phyloP scores from a whole-genome alignment of 73 alveolate species.

The Paraurostyla sp. region DNA sequence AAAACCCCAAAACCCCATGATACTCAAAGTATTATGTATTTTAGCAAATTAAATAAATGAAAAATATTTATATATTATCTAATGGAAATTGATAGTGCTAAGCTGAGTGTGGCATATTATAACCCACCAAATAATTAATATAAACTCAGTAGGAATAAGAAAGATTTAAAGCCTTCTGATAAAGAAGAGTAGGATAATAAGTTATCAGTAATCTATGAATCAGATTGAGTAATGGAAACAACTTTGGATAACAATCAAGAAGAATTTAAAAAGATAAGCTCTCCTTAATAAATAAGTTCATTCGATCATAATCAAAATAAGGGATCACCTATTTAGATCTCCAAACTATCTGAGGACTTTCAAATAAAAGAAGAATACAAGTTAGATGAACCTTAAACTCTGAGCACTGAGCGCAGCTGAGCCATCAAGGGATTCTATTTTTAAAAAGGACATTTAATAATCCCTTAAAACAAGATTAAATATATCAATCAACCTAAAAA shows the following conservation, averaged over 20 bases:
- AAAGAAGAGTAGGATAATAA: background rate
- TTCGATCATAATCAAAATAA: too few species aligned
- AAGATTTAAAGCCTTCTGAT: background rate
- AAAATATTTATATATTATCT: too few species aligned
- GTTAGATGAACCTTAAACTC: background rate
- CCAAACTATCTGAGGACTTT: background rate
- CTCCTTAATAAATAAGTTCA: too few species aligned
- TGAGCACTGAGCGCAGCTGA: background rate
- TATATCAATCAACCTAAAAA: too few species aligned
- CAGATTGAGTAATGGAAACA: constrained; percentile 42
- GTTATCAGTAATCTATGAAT: constrained; percentile 7
- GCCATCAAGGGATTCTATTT: constrained; percentile 33
- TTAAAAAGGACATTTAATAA: constrained; percentile 15
- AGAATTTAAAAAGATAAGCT: background rate
- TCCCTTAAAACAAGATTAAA: constrained; percentile 17
- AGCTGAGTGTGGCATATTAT: background rate
- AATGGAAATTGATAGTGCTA: constrained; percentile 12
- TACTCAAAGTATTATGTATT: too few species aligned
- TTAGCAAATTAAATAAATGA: too few species aligned
- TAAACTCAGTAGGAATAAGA: background rate
- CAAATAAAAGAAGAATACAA: background rate
- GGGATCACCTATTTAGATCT: too few species aligned
- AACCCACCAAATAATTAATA: background rate
- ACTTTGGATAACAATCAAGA: background rate
- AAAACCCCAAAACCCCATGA: too few species aligned